Evolutionary conservation across 2,329 filamentous ascomycete species (phyloP), one percentile per base, ranked within the genome.

Genomic region (Thelonectria discophora): DNA sequence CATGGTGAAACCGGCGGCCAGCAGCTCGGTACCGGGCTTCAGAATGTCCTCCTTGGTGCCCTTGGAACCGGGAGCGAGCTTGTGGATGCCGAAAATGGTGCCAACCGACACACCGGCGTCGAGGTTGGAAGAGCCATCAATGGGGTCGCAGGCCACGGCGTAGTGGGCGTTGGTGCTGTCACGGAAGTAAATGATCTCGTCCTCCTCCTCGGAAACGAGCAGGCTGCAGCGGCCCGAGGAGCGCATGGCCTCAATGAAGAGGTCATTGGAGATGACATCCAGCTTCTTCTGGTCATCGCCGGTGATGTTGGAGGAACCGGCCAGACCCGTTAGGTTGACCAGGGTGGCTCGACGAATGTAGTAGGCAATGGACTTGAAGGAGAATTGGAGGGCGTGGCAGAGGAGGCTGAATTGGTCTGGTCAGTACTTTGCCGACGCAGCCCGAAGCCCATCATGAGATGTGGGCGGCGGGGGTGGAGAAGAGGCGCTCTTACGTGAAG

Each of bases 211-310:
- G 1, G 95, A 99, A n/a, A 99, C 94, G 37, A 99, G 84, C 61
- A 98, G 83, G 54, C 93, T 89, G 76, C 94, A 95, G 79, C 93
- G 94, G 72, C 93, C 94, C 27, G 91, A 97, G 55, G 92, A 94
- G 70, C 88, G 88, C 95, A 99, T 98, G 66, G 94, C 92, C 64
- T 92, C 90, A 75, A 99, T 92, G 82, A 99, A 99, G 72, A 99
- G 86, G 77, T 99, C 95, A 78, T 99, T 98, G 77, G 94, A 94
- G 76, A 99, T 98, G 62, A 99, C 94, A 77, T 99, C 95, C 65
- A 99, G 92, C 83, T 99, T 99, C 88, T 99, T 99, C 79, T 99
- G 95, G 77, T 98, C 95, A 79, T 99, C 95, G 68, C 95, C 95
- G 3, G 95, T 98, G 55, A 86, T 92, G 81, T 99, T 99, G 69